phyloP scores from a whole-genome alignment of 176 grass and related monocot species.

The Aegilops umbellulata region DNA sequence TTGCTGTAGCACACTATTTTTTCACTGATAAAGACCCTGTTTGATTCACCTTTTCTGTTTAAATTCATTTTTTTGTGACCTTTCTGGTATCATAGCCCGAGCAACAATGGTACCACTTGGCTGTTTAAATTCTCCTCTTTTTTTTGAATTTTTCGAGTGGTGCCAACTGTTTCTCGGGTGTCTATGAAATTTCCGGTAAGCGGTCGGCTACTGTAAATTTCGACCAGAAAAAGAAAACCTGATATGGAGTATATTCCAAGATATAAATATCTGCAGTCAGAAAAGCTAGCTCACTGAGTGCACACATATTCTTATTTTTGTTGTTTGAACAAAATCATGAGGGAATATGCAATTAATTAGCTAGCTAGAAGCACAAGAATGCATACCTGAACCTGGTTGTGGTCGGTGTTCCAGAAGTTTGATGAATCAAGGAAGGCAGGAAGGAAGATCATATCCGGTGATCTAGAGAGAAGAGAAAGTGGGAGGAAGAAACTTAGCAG shows the following conservation, averaged over 20 bases:
- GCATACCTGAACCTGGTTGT: slow-evolving; percentile 26
- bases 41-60: too few relatives aligned
- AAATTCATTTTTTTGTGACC: too few relatives aligned
- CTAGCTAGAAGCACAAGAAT: background rate
- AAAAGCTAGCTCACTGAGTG: background rate
- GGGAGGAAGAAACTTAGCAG: background rate
- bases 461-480: background rate
- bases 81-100: too few relatives aligned
- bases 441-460: slow-evolving; percentile 41
- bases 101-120: too few relatives aligned
- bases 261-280: background rate
- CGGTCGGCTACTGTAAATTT: too few relatives aligned
- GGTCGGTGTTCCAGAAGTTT: slow-evolving; percentile 39
- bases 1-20: too few relatives aligned
- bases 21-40: too few relatives aligned
- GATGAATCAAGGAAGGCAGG: slow-evolving; percentile 44
- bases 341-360: background rate
- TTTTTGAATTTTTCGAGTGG: too few relatives aligned
- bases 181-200: too few relatives aligned
- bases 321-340: background rate
- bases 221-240: too few relatives aligned
- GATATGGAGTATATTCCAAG: background rate
- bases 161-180: too few relatives aligned
- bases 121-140: too few relatives aligned
- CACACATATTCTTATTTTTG: background rate